Conservation (phyloP, 2,329 filamentous ascomycete species). For the Hypoxylon sp. region DNA sequence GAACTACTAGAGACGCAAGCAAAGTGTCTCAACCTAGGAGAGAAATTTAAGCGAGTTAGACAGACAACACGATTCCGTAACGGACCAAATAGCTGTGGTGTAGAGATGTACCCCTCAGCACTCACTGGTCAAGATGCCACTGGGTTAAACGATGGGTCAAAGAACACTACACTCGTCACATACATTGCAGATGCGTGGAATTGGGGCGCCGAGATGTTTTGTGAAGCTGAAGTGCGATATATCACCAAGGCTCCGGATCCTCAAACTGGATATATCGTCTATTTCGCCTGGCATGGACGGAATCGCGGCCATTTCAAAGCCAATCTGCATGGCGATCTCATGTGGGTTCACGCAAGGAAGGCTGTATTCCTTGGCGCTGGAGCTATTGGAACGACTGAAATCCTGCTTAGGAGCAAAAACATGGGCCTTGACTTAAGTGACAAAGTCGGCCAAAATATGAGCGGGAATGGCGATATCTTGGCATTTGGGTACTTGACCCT, state of each 20-base stretch:
- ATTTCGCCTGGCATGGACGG: conserved; percentile 75
- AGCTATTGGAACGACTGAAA: conserved; percentile 75
- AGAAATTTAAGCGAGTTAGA: conserved; percentile 69
- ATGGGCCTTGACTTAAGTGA: conserved; percentile 72
- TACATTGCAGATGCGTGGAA: conserved; percentile 80
- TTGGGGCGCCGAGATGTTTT: conserved; percentile 80
- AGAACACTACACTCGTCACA: conserved; percentile 75
- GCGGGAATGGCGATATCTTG: conserved; percentile 77
- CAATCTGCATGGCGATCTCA: conserved; percentile 70
- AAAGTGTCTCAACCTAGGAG: conserved; percentile 62
- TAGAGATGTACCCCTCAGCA: conserved; percentile 73
- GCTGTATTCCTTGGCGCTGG: conserved; percentile 78
- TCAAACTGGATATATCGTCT: conserved; percentile 72
- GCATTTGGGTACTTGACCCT: conserved; percentile 67
- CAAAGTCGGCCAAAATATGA: conserved; percentile 71
- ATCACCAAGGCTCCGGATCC: conserved; percentile 66
- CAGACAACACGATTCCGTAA: conserved; percentile 76
- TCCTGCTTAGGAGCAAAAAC: conserved; percentile 72
- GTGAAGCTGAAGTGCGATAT: conserved; percentile 76
- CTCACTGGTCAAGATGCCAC: conserved; percentile 75
- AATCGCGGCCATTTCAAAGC: conserved; percentile 69
- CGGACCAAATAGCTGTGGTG: conserved; percentile 74
- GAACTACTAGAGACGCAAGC: conserved; percentile 72
- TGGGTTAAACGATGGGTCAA: conserved; percentile 77
- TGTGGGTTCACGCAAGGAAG: conserved; percentile 77